Percentiles rank a stretch among this genome's conserved stretches.
Evolutionary conservation across 2,329 filamentous ascomycete genomes (phyloP).

Genomic region (Colletotrichum plurivorum): DNA sequence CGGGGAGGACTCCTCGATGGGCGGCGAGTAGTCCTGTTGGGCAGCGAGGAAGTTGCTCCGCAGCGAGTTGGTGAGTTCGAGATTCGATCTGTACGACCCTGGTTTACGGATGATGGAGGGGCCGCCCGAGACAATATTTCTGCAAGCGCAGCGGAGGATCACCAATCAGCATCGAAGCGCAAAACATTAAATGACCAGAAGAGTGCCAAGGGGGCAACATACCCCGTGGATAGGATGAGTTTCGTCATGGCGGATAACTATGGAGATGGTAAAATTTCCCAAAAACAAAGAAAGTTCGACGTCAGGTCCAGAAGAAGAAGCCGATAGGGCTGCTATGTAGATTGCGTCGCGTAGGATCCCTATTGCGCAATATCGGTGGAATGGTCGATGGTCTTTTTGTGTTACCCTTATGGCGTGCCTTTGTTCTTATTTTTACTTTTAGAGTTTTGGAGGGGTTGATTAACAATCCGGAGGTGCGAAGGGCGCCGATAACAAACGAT

Average conservation of each 20-base stretch:
- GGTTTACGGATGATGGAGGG: conserved; percentile 87
- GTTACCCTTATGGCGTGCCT: conserved; percentile 3
- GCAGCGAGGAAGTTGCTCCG: conserved; percentile 85
- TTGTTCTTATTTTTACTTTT: conserved; percentile 12
- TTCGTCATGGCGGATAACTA: conserved; percentile 72
- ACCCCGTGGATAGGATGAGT: conserved; percentile 90
- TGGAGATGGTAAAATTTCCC: background rate
- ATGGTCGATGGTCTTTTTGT: conserved; percentile 8
- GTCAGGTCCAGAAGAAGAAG: background rate
- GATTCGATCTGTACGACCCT: conserved; percentile 86
- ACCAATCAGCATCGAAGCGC: conserved; percentile 40
- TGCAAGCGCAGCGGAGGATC: conserved; percentile 45
- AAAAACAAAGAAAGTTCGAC: conserved; percentile 2
- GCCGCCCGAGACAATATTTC: conserved; percentile 88
- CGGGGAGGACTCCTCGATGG: conserved; percentile 45
- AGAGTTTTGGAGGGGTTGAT: conserved; percentile 33
- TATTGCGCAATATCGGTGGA: conserved; percentile 32
- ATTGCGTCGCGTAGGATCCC: conserved; percentile 23
- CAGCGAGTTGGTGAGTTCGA: conserved; percentile 91
- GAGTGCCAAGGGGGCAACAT: conserved; percentile 52
- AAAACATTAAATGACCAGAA: conserved; percentile 45
- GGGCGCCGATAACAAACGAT: conserved; percentile 32
- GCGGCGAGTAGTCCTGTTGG: conserved; percentile 71
- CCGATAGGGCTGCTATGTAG: background rate
- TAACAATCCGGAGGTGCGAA: conserved; percentile 31